phyloP scores from a whole-genome alignment of 139 green algal species.

The Pseudopediastrum boryanum region DNA sequence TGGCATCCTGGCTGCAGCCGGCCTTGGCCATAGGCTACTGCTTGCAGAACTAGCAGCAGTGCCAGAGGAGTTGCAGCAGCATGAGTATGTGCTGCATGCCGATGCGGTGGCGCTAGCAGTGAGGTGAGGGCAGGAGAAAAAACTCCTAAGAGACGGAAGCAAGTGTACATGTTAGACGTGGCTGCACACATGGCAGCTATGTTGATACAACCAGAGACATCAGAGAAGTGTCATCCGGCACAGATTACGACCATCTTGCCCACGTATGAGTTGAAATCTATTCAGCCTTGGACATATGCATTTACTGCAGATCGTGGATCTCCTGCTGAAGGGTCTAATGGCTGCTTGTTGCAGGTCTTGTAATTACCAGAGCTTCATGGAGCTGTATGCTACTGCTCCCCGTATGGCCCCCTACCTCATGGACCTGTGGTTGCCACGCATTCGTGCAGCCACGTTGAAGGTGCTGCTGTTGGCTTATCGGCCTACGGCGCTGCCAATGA shows the following conservation, averaged over 20 bases:
- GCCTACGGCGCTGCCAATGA: slow-evolving; percentile 38
- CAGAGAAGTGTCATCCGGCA: background rate
- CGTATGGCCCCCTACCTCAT: slow-evolving; percentile 76
- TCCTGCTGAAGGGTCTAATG: background rate
- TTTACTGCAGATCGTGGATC: background rate
- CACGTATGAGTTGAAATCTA: background rate
- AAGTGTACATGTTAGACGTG: background rate
- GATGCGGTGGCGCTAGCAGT: slow-evolving; percentile 34
- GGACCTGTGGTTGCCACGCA: slow-evolving; percentile 54
- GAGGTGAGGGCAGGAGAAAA: slow-evolving; percentile 26
- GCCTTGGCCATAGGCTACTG: slow-evolving; percentile 16
- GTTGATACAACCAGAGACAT: background rate
- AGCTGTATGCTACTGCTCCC: slow-evolving; percentile 57
- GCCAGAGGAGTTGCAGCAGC: slow-evolving; percentile 13
- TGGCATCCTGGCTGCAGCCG: slow-evolving; percentile 63
- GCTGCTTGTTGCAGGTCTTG: slow-evolving; percentile 15
- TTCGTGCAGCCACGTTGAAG: slow-evolving; percentile 28
- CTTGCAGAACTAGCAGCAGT: slow-evolving; percentile 44
- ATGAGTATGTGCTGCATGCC: slow-evolving; percentile 50
- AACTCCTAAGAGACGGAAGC: too few relatives aligned
- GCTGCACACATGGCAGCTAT: background rate
- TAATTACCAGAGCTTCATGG: slow-evolving; percentile 50
- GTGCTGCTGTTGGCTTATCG: slow-evolving; percentile 23
- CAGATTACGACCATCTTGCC: background rate
- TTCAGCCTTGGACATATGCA: background rate